These are phyloP conservation scores for Dicorynia guianensis DNA, from an alignment of 306 rosid genomes.

Conservation along the genomic window DNA sequence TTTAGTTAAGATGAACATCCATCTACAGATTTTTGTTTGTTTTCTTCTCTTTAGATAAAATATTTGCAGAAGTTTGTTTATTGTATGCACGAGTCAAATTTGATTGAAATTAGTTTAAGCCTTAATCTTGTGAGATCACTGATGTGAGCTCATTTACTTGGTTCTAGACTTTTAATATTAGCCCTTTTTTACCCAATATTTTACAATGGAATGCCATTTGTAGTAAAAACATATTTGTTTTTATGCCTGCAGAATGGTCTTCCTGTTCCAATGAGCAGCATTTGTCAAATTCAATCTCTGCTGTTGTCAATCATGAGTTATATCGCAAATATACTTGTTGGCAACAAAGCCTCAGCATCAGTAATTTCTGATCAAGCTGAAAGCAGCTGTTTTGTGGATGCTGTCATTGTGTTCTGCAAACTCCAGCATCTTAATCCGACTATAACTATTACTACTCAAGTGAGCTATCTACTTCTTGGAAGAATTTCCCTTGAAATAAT, in stretches of 20 bases:
- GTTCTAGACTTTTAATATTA: constrained; percentile 18
- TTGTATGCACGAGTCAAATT: neutral
- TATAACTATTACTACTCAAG: constrained; percentile 77
- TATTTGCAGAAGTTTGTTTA: constrained; percentile 12
- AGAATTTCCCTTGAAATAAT: constrained; percentile 37
- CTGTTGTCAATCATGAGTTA: constrained; percentile 83
- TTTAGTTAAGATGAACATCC: constrained; percentile 17
- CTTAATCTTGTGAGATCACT: constrained; percentile 25
- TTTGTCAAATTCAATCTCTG: constrained; percentile 79
- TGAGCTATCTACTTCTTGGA: constrained; percentile 49
- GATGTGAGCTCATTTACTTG: constrained; percentile 16
- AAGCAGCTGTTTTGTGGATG: constrained; percentile 81
- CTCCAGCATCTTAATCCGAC: constrained; percentile 80
- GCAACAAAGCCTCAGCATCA: constrained; percentile 62
- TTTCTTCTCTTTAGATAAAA: neutral
- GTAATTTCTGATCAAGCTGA: constrained; percentile 66
- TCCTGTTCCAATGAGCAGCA: constrained; percentile 56
- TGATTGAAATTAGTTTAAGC: neutral
- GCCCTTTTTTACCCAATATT: constrained; percentile 31
- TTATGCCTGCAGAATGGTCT: constrained; percentile 66
- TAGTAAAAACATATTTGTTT: constrained; percentile 38
- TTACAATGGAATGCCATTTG: constrained; percentile 37
- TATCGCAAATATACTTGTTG: constrained; percentile 59
- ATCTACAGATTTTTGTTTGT: neutral
- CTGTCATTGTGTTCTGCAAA: constrained; percentile 88